A percentile compares a stretch with the other conserved stretches of the same genome.
Conservation (phyloP, 495 filamentous ascomycete species). For the Aspergillus incahuasiensis region DNA sequence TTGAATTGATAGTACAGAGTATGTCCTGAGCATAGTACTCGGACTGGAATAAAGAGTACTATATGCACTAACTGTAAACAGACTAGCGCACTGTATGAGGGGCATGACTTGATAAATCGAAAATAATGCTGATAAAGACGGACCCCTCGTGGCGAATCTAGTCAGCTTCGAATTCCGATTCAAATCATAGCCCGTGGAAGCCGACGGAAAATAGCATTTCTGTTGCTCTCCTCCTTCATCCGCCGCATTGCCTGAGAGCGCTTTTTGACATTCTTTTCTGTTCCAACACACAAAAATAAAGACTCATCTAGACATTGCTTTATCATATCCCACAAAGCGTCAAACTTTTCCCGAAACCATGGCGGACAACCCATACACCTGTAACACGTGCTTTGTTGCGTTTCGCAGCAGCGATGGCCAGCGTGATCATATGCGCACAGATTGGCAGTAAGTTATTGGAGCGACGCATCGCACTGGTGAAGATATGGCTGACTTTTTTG, state of each 20-base stretch:
- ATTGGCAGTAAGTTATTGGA: slow-evolving; percentile 84
- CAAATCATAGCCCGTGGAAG: background rate
- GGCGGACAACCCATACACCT: slow-evolving; percentile 77
- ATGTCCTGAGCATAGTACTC: too few species aligned
- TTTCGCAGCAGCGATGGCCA: slow-evolving; percentile 93
- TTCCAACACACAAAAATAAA: background rate
- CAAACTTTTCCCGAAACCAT: slow-evolving; percentile 2
- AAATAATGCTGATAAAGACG: too few species aligned
- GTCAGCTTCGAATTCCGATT: background rate
- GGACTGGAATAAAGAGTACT: too few species aligned
- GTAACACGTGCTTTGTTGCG: slow-evolving; percentile 96
- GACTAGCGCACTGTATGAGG: too few species aligned
- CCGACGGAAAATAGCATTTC: background rate
- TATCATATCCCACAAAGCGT: background rate
- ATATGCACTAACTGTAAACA: too few species aligned
- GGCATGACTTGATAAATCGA: too few species aligned
- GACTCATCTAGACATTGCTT: background rate
- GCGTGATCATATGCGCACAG: slow-evolving; percentile 89
- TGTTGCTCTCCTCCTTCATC: background rate
- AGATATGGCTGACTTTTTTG: background rate
- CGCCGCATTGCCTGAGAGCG: background rate
- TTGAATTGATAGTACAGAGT: too few species aligned
- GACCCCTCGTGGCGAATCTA: slow-evolving; percentile 7
- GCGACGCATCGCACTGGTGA: background rate
- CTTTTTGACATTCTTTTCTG: background rate